These are phyloP conservation scores for Irpex rosettiformis DNA, from an alignment of 1,284 basidiomycete genomes.

Conservation along the genomic window DNA sequence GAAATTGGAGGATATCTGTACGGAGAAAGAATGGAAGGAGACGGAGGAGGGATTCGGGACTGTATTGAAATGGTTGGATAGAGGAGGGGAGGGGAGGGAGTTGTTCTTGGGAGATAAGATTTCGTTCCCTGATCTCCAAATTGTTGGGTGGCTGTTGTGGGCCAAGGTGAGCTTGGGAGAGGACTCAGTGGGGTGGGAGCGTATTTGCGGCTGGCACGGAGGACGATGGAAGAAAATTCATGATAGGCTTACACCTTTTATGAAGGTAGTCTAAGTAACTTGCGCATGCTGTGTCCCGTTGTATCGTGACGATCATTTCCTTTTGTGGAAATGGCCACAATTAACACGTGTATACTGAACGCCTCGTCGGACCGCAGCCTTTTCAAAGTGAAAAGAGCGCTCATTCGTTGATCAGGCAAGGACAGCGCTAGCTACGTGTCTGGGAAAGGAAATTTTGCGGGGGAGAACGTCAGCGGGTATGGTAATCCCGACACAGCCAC, in stretches of 20 bases:
- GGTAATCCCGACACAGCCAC: not conserved
- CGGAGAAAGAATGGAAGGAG: constrained; percentile 11
- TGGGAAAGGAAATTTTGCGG: too few species aligned
- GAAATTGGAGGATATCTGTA: constrained; percentile 16
- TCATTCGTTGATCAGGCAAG: not conserved
- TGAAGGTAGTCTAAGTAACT: not conserved
- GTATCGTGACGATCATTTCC: not conserved
- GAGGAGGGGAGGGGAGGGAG: constrained; percentile 3
- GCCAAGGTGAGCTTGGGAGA: constrained; percentile 8
- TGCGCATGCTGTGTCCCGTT: not conserved
- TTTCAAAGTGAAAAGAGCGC: too few species aligned
- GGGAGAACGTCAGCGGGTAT: too few species aligned
- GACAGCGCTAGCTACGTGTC: too few species aligned
- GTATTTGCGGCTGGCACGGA: constrained; percentile 12
- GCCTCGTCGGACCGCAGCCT: constrained; percentile 1
- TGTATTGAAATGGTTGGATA: constrained; percentile 4
- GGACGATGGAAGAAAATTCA: constrained; percentile 11
- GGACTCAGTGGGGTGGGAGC: constrained; percentile 18
- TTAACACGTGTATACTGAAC: constrained; percentile 1
- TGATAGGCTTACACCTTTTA: constrained; percentile 3
- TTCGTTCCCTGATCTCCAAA: constrained; percentile 14
- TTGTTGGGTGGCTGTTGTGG: constrained; percentile 14
- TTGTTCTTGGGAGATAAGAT: constrained; percentile 14
- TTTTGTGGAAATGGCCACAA: not conserved
- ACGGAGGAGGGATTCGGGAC: constrained; percentile 7